Base-by-base conservation (phyloP, 2,329 filamentous ascomycete species). In the Chrysoporthe austroafricana region DNA sequence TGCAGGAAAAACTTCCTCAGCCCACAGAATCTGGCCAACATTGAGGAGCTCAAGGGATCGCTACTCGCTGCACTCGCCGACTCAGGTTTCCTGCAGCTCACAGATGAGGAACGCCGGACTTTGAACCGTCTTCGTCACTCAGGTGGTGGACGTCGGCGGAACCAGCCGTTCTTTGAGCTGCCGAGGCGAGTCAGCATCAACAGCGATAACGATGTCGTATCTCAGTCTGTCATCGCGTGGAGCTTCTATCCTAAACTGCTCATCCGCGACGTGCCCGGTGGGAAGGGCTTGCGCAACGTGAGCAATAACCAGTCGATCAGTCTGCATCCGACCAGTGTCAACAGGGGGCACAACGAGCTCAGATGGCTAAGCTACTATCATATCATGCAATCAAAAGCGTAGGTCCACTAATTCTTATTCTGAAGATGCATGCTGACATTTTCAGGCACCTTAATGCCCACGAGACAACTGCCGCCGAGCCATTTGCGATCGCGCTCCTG, bases 161-260 rank as follows among this genome's bases (percentile, higher is more conserved):
- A 90, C 64, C 84, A 85, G 62, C 74, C 78, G 32, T 97, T 97
- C 77, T 96, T 96, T 74, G 86, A 89, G n/a, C 84, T 97, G 0
- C 95, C 94, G 0, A 84, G 89, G 57, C 85, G 90, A 13, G 90
- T 93, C 72, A 90, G 95, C 73, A 78, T 84, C 42, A 91, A 96
- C 75, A 94, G 91, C 71, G 86, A 90, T 65, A 95, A 96, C 70
- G 94, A 99, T 72, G 74, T 90, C 0, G 84, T 97, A 34, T 85
- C 93, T 6, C 88, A 90, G 69, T 91, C 94, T 0, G 91, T 97
- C 54, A 91, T 97, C 72, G 92, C 94, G 0, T 97, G 93, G 88
- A 94, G 93, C 63, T 97, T 99, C 81, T 98, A 99, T 75, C 96
- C 96, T 0, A 97, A 97, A 74, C 86, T 99, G 18, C 85, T 98